phyloP scores from a whole-genome alignment of 192 early-diverging fungal species.

The Blastocladiella britannica region DNA sequence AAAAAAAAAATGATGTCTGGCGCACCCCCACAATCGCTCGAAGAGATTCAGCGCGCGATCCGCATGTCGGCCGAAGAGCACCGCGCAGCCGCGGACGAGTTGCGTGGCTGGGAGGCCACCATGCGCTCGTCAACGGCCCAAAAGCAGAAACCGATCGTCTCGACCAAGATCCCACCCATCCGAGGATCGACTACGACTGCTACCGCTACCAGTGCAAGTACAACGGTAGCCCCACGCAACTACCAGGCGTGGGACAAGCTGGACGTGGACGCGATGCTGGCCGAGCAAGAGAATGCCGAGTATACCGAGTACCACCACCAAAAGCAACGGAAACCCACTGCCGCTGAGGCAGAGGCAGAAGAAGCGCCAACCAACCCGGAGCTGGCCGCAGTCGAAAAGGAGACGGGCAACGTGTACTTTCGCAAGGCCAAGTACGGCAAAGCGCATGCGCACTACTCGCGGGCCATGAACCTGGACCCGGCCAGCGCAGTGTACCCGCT shows the following conservation, averaged over 20 bases:
- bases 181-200: neutral
- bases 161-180: neutral
- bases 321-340: too few species aligned
- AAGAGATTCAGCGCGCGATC: neutral
- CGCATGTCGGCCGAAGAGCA: neutral
- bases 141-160: neutral
- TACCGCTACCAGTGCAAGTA: neutral
- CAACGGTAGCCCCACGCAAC: neutral
- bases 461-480: slow-evolving; percentile 37
- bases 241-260: neutral
- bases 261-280: neutral
- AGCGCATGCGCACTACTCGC: slow-evolving; percentile 53
- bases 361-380: neutral
- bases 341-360: neutral
- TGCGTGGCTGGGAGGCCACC: neutral
- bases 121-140: neutral
- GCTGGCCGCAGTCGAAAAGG: slow-evolving; percentile 21
- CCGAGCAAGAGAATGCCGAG: neutral
- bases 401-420: slow-evolving; percentile 55
- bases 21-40: too few species aligned
- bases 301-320: neutral
- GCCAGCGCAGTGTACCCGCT: slow-evolving; percentile 32
- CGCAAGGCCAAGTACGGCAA: slow-evolving; percentile 35
- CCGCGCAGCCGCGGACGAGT: neutral
- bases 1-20: too few species aligned